Percentiles rank a stretch among this genome's conserved stretches.
These are phyloP conservation scores for Begonia masoniana DNA, from an alignment of 306 rosid genomes.

Conservation along the genomic window DNA sequence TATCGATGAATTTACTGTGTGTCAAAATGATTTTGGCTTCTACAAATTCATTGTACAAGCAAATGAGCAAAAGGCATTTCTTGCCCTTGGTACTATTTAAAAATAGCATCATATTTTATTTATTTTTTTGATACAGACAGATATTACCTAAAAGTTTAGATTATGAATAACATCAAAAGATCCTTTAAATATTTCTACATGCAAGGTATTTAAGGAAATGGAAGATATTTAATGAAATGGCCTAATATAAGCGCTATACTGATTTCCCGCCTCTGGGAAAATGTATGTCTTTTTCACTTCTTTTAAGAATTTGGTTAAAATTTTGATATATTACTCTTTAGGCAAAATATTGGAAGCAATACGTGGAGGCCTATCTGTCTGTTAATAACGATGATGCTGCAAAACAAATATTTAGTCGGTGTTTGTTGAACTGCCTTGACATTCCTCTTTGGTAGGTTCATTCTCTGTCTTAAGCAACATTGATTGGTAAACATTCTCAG, in stretches of 20 bases:
- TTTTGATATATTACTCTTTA: conserved; percentile 9
- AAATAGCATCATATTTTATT: no score
- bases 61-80: no score
- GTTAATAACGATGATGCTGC: conserved; percentile 81
- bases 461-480: conserved; percentile 10
- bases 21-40: no score
- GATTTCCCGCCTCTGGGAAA: not conserved
- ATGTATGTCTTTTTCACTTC: not conserved
- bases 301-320: not conserved
- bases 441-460: conserved; percentile 78
- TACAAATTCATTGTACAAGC: no score
- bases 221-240: not conserved
- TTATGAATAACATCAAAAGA: no score
- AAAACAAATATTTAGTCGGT: conserved; percentile 87
- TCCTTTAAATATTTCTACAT: no score
- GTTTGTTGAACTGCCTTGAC: conserved; percentile 77
- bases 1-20: no score
- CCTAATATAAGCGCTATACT: not conserved
- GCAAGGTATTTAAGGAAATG: not conserved
- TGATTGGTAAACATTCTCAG: conserved; percentile 8
- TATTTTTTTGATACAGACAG: not conserved
- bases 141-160: not conserved
- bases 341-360: conserved; percentile 98
- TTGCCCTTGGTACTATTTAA: no score
- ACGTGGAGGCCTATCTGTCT: conserved; percentile 87